Evolutionary conservation across 495 filamentous ascomycete genomes (phyloP).

Genomic region (Chaetomium tenue): DNA sequence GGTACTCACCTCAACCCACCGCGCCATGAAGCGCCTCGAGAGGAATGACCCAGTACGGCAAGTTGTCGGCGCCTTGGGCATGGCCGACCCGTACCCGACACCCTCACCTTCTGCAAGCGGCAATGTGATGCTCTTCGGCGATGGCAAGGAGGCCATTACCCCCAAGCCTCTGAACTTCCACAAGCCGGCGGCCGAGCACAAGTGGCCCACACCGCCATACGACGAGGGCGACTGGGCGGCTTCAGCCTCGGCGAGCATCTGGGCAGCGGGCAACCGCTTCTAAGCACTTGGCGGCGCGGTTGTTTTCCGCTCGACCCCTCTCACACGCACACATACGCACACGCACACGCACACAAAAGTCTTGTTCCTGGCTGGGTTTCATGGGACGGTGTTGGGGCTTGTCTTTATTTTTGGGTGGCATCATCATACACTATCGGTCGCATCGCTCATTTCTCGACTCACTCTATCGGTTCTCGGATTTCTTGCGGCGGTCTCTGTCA

Average conservation of each 20-base stretch:
- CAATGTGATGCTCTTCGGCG: conserved; percentile 67
- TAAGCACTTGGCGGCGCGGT: conserved; percentile 29
- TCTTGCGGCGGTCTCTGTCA: conserved; percentile 7
- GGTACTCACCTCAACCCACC: conserved; percentile 53
- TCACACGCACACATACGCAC: conserved; percentile 15
- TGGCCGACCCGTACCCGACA: conserved; percentile 85
- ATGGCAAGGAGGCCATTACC: conserved; percentile 59
- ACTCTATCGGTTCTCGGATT: conserved; percentile 13
- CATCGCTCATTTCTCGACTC: conserved; percentile 18
- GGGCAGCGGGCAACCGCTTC: conserved; percentile 61
- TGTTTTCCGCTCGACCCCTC: conserved; percentile 16
- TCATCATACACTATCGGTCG: conserved; percentile 23
- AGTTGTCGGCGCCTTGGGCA: conserved; percentile 55
- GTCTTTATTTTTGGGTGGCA: conserved; percentile 21
- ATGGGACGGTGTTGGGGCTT: conserved; percentile 25
- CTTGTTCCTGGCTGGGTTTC: conserved; percentile 23
- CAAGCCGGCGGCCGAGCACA: conserved; percentile 59
- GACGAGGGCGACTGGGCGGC: conserved; percentile 82
- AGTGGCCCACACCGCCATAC: conserved; percentile 96
- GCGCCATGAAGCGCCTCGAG: conserved; percentile 52
- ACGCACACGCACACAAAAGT: conserved; percentile 17
- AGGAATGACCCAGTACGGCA: conserved; percentile 54
- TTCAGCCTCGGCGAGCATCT: conserved; percentile 74
- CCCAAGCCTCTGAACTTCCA: conserved; percentile 54
- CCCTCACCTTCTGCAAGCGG: conserved; percentile 86